Percentiles rank a stretch among this genome's conserved stretches.
Evolutionary conservation across 345 rosid species (phyloP).

Genomic region (Eucalyptus cloeziana): DNA sequence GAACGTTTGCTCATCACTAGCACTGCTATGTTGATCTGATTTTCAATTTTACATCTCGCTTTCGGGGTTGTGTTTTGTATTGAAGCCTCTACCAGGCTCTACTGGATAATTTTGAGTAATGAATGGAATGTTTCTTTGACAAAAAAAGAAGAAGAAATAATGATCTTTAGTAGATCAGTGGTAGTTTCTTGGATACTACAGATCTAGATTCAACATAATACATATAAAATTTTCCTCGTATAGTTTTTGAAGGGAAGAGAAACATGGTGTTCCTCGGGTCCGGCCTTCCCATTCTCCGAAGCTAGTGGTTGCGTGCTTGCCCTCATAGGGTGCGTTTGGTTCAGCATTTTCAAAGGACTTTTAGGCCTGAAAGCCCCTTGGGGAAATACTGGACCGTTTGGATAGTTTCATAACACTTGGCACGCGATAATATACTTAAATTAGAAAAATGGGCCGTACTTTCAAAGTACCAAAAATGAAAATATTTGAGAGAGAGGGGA

Average conservation of each 20-base stretch:
- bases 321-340: not conserved
- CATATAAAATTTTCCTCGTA: not conserved
- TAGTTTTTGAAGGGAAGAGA: not conserved
- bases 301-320: rapidly evolving
- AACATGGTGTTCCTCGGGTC: not conserved
- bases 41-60: not conserved
- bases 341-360: too few relatives aligned
- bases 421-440: not conserved
- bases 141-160: too few relatives aligned
- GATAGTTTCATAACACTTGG: not conserved
- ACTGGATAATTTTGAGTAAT: not conserved
- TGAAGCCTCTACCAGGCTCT: not conserved
- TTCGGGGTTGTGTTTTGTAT: not conserved
- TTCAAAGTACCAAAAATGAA: not conserved
- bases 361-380: too few relatives aligned
- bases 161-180: not conserved
- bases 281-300: not conserved
- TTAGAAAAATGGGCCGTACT: not conserved
- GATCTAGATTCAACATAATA: not conserved
- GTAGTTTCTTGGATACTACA: not conserved
- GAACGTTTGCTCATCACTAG: not conserved
- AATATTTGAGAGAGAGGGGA: not conserved
- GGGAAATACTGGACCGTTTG: not conserved
- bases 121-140: not conserved
- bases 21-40: not conserved